Evolutionary conservation across 345 rosid genomes (phyloP), one percentile per base, ranked within the genome.

Genomic region (Eucalyptus erythrocorys): DNA sequence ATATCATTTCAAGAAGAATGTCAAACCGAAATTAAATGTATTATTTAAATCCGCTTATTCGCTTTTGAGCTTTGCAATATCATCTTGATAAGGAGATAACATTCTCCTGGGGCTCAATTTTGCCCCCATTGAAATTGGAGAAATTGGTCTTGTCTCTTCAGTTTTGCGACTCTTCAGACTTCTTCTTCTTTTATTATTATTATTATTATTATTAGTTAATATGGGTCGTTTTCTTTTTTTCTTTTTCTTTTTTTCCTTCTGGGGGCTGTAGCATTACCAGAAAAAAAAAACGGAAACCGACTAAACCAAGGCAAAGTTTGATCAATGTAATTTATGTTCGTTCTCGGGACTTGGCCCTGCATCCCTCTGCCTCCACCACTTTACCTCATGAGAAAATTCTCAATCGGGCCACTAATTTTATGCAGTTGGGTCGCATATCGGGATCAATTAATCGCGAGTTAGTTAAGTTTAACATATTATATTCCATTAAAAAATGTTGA

Each of bases 171-270:
- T 64, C 19, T 64, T n/a, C 37, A 59, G 13, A 59, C 16, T 26
- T 26, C 6, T 30, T 10, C 9, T 59, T 27, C 13, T 0, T 6
- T 53, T 53, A n/a, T n/a, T n/a, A n/a, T n/a, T n/a, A n/a, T n/a
- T n/a, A n/a, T n/a, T n/a, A n/a, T n/a, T n/a, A n/a, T n/a, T n/a
- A n/a, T n/a, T n/a, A n/a, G n/a, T 61, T 1, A n/a, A 64, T 13
- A 13, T n/a, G 71, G 76, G 76, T 64, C 19, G 66, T 13, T 59
- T 27, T 59, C 0, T 59, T 59, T 57, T 24, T 24, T 2, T 1
- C 2, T 16, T 19, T 49, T 21, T 0, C 3, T 50, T 51, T 50
- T 59, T 11, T 27, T 30, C 12, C 12, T 26, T 1, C 5, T 30
- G 34, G 17, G 34, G 68, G 57, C 4, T 21, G 57, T 51, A 51